These are phyloP conservation scores for Tubosaeta sp. DNA, from an alignment of 768 basidiomycete genomes.

Conservation along the genomic window DNA sequence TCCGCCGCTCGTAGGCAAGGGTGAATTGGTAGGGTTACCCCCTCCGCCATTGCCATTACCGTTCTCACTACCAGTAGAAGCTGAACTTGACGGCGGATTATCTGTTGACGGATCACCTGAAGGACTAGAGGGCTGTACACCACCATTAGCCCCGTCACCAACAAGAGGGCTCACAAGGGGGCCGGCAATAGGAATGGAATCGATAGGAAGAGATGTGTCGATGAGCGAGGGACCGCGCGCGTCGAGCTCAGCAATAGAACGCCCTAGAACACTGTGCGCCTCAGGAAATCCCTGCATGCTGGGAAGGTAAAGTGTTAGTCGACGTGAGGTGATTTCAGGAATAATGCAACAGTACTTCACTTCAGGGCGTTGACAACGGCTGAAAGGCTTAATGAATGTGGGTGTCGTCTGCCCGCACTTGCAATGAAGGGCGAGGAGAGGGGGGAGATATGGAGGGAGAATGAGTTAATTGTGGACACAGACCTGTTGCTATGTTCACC, in stretches of 20 bases:
- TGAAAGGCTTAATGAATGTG: slow-evolving; percentile 23
- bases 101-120: not conserved
- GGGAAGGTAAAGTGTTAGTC: slow-evolving; percentile 4
- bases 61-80: not conserved
- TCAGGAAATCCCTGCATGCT: slow-evolving; percentile 12
- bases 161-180: slow-evolving; percentile 35
- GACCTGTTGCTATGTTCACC: slow-evolving; percentile 12
- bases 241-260: slow-evolving; percentile 19
- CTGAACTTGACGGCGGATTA: slow-evolving; percentile 1
- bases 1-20: slow-evolving; percentile 2
- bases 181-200: slow-evolving; percentile 38
- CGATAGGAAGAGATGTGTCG: slow-evolving; percentile 27
- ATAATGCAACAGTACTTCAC: not conserved
- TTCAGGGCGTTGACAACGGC: slow-evolving; percentile 12
- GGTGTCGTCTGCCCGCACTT: slow-evolving; percentile 11
- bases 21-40: not conserved
- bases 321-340: not conserved
- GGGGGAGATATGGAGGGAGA: slow-evolving; percentile 8
- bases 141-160: slow-evolving; percentile 10
- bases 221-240: slow-evolving; percentile 39
- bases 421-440: slow-evolving; percentile 3
- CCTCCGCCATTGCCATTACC: not conserved
- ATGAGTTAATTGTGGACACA: slow-evolving; percentile 7
- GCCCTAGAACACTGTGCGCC: slow-evolving; percentile 11
- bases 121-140: slow-evolving; percentile 1